Conservation (phyloP, 2,329 filamentous ascomycete genomes). For the Trichoderma breve region DNA sequence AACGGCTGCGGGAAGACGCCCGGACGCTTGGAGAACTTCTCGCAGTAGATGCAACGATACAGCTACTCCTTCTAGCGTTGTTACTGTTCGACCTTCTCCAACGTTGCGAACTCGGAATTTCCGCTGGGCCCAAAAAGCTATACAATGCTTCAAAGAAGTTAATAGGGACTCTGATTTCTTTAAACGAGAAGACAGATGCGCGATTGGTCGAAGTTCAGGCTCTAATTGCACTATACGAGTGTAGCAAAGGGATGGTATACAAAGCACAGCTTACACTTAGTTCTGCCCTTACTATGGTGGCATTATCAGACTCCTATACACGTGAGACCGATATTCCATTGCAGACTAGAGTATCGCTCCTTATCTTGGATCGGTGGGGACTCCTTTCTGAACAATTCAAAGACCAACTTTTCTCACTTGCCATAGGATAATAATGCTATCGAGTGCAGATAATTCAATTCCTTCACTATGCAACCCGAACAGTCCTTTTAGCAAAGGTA, state of each 20-base stretch:
- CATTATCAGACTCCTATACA: background rate
- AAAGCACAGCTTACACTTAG: background rate
- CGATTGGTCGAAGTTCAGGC: background rate
- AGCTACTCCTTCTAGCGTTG: background rate
- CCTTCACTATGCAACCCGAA: background rate
- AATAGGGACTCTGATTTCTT: background rate
- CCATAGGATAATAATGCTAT: background rate
- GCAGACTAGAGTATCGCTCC: background rate
- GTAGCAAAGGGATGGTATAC: background rate
- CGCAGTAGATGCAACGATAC: background rate
- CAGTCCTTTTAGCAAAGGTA: background rate
- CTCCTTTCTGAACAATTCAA: background rate
- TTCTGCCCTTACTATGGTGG: background rate
- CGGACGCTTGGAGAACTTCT: background rate
- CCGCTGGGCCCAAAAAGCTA: background rate
- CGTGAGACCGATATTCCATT: background rate
- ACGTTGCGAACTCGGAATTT: background rate
- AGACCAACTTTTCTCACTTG: background rate
- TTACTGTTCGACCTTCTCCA: background rate
- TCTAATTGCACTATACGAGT: background rate
- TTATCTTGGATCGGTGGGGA: background rate
- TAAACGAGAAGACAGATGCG: background rate
- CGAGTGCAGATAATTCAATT: background rate
- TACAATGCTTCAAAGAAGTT: background rate
- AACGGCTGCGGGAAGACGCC: background rate